These are phyloP conservation scores for Dioscorea zingiberensis DNA, from an alignment of 106 monocot species.

Conservation along the genomic window DNA sequence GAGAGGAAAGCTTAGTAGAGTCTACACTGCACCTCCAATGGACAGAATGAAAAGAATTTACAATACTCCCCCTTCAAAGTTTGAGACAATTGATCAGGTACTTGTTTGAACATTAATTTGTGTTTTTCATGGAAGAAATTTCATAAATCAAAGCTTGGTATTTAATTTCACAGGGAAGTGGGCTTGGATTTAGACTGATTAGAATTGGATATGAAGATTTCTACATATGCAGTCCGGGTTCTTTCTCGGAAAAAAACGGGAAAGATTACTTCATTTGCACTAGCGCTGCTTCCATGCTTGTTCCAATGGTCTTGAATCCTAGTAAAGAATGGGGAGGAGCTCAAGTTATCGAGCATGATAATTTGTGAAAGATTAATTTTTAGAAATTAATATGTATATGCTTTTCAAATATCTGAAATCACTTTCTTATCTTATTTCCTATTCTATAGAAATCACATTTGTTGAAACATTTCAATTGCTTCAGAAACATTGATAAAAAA, in stretches of 20 bases:
- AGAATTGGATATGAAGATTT: constrained; percentile 92
- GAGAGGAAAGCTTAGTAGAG: constrained; percentile 56
- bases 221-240: constrained; percentile 70
- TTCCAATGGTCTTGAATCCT: constrained; percentile 63
- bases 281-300: constrained; percentile 82
- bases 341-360: constrained; percentile 93
- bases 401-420: not conserved
- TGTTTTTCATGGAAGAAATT: not conserved
- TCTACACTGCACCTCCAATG: constrained; percentile 66
- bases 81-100: constrained; percentile 81
- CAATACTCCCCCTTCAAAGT: constrained; percentile 74
- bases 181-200: constrained; percentile 78
- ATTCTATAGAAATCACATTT: no score
- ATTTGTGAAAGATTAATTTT: constrained; percentile 34
- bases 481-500: no score
- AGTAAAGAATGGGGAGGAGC: constrained; percentile 85
- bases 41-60: constrained; percentile 74
- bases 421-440: not conserved
- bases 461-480: no score
- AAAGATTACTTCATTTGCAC: constrained; percentile 84
- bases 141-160: not conserved
- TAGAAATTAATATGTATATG: not conserved
- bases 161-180: constrained; percentile 46
- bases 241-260: constrained; percentile 39
- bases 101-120: not conserved